Base-by-base conservation (phyloP, 1,139 yeast species). In the Pichia sorboxylosa region DNA sequence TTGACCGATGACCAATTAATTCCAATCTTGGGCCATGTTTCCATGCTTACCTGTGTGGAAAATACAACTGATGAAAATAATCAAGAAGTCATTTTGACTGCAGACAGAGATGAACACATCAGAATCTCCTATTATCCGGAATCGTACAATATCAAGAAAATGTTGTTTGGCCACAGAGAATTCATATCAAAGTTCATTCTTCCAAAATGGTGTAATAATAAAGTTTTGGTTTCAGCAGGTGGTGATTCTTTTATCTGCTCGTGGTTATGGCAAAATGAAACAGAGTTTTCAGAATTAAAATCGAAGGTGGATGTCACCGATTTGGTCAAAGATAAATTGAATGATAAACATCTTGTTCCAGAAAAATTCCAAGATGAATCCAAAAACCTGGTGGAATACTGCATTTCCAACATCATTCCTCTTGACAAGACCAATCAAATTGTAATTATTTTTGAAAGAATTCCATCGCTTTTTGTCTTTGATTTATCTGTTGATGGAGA, bases 71-170 rank as follows among this genome's bases (percentile, higher is more conserved):
- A 59, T 13, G 53, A 51, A 16, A 32, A 41, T 13, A 67, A 63
- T 16, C 63, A 68, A 36, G 66, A 70, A 42, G 81, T 59, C 41
- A 55, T 87, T 16, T 64, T 90, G 38, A 78, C 94, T 2, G 77
- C 90, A 26, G 99, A 92, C 55, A 70, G 98, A 57, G 99, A 92
- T 55, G 99, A 92, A 55, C 99, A 92, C 53, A 81, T 92, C 41
- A 69, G 93, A 48, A 68, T 92, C n/a, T 73, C 95, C 4, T 69
- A 74, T 43, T 85, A 68, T 46, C 97, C 97, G 2, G 67, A 79
- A 41, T 64, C 90, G 4, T 82, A 63, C 47, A 73, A 85, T 16
- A 75, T 90, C 29, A 81, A 83, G 43, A 70, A 75, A 45, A 85
- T 84, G 75, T 61, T 87, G 37, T 84, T 84, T 53, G 97, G 94